A percentile compares a stretch with the other conserved stretches of the same genome.
Conservation (phyloP, 2,329 filamentous ascomycete species). For the Diaporthe sp. region DNA sequence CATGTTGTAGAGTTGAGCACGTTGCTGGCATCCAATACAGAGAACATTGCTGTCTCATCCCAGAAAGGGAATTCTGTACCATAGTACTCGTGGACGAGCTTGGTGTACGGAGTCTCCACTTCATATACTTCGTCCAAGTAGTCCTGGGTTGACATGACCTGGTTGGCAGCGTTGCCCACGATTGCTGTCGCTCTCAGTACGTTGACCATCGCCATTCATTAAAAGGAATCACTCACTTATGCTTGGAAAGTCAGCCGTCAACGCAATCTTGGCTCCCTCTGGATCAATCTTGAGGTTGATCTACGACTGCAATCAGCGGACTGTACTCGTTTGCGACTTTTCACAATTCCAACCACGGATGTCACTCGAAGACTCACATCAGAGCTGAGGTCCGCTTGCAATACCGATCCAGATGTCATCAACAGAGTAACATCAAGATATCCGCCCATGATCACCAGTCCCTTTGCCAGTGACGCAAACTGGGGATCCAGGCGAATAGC, state of each 20-base stretch:
- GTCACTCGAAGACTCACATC: constrained; percentile 39
- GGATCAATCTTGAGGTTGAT: constrained; percentile 66
- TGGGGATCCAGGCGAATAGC: constrained; percentile 58
- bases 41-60: constrained; percentile 44
- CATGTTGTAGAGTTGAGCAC: constrained; percentile 43
- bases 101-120: constrained; percentile 41
- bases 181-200: constrained; percentile 45
- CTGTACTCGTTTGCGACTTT: no score
- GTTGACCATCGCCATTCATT: not conserved
- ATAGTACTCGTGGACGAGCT: constrained; percentile 36
- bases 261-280: constrained; percentile 61
- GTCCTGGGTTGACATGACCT: constrained; percentile 54
- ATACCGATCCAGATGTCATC: constrained; percentile 42
- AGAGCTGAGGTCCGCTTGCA: constrained; percentile 45
- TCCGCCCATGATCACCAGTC: constrained; percentile 63
- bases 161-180: constrained; percentile 57
- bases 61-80: constrained; percentile 42
- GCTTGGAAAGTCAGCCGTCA: constrained; percentile 60
- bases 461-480: constrained; percentile 60
- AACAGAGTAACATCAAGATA: constrained; percentile 59
- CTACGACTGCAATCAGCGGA: constrained; percentile 41
- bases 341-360: constrained; percentile 42
- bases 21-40: constrained; percentile 39
- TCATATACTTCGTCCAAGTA: constrained; percentile 44
- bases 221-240: constrained; percentile 46